Conservation (phyloP, 208 protist genomes). For the Leishmania tropica region DNA sequence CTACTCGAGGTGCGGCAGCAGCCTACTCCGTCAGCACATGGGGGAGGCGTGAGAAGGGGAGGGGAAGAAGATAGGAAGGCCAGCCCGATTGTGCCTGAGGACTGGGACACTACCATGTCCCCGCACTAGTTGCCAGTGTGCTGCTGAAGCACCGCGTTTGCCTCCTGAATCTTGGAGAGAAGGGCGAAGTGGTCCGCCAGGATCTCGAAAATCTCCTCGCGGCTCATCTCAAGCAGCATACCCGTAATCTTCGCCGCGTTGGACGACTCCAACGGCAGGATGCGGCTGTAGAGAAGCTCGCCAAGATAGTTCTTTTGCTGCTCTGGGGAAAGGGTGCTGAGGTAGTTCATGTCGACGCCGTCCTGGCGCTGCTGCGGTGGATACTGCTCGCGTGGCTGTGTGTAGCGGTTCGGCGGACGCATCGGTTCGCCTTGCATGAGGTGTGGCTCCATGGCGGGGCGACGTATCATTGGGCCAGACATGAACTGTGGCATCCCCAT, state of each 20-base stretch:
- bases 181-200: slow-evolving; percentile 45
- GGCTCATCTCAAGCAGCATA: slow-evolving; percentile 83
- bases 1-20: neutral
- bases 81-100: neutral
- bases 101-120: neutral
- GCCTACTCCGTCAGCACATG: neutral
- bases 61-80: neutral
- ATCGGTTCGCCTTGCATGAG: slow-evolving; percentile 31
- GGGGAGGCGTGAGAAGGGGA: too few relatives aligned
- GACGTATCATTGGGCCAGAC: slow-evolving; percentile 39
- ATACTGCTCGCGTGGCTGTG: slow-evolving; percentile 22
- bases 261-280: slow-evolving; percentile 44
- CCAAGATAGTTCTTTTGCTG: slow-evolving; percentile 81
- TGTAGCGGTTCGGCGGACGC: slow-evolving; percentile 34
- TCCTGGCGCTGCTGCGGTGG: slow-evolving; percentile 1
- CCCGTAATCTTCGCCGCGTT: slow-evolving; percentile 79
- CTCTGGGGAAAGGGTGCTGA: slow-evolving; percentile 59
- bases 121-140: slow-evolving; percentile 31
- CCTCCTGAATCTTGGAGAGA: slow-evolving; percentile 66
- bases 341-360: slow-evolving; percentile 39
- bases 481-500: slow-evolving; percentile 40
- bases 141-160: slow-evolving; percentile 58
- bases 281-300: slow-evolving; percentile 64
- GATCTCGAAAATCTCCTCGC: slow-evolving; percentile 68
- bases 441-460: slow-evolving; percentile 29